Conservation (phyloP, 345 rosid species). For the Gossypium sturtianum region DNA sequence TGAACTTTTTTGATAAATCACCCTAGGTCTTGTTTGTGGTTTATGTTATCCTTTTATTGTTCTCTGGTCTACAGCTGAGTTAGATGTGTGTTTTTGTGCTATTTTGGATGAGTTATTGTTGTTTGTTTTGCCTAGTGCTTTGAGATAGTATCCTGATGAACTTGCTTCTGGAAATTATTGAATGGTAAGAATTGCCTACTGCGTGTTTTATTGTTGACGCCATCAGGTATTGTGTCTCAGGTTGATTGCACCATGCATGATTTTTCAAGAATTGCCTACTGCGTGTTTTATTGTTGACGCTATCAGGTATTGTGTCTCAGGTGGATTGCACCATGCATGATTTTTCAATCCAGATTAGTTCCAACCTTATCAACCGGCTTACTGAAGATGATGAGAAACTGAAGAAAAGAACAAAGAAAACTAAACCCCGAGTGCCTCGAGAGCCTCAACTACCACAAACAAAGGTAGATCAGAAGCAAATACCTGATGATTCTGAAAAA, state of each 20-base stretch:
- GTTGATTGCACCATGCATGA: slow-evolving; percentile 51
- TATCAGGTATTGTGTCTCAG: slow-evolving; percentile 12
- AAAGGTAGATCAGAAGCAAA: slow-evolving; percentile 40
- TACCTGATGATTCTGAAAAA: slow-evolving; percentile 37
- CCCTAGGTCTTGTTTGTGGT: neutral
- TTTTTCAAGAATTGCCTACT: slow-evolving; percentile 29
- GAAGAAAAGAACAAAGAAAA: slow-evolving; percentile 64
- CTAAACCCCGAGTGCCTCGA: slow-evolving; percentile 42
- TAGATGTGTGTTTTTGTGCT: neutral
- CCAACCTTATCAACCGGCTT: slow-evolving; percentile 61
- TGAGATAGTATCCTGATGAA: neutral
- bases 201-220: neutral
- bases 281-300: neutral
- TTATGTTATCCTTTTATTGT: neutral
- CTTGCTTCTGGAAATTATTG: neutral
- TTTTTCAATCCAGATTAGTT: slow-evolving; percentile 66
- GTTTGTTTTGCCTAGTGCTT: neutral
- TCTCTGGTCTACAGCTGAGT: neutral
- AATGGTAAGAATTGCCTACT: neutral
- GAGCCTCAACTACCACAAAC: slow-evolving; percentile 29
- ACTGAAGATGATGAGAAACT: slow-evolving; percentile 39
- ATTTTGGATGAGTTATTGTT: neutral
- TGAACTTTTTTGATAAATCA: neutral
- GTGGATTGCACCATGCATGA: slow-evolving; percentile 51
- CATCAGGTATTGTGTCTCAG: slow-evolving; percentile 11